A percentile compares a stretch with the other conserved stretches of the same genome.
Evolutionary conservation across 2,329 filamentous ascomycete genomes (phyloP).

Genomic region (Xylaria sp.): DNA sequence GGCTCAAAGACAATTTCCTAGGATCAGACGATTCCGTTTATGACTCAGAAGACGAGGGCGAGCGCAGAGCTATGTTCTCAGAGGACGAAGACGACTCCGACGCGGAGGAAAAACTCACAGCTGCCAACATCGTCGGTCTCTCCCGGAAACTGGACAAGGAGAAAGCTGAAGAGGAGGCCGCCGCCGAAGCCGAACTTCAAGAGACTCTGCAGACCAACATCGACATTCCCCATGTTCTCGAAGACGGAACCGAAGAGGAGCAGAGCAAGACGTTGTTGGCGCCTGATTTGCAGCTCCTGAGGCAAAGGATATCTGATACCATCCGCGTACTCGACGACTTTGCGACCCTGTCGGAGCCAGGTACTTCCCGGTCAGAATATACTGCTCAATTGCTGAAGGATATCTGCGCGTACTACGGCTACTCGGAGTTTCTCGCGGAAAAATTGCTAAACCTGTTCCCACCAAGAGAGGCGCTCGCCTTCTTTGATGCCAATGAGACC

Average conservation of each 20-base stretch:
- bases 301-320: conserved; percentile 89
- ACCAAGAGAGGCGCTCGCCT: conserved; percentile 87
- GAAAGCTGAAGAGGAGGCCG: conserved; percentile 77
- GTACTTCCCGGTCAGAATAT: conserved; percentile 86
- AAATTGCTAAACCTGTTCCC: conserved; percentile 94
- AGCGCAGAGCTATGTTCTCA: conserved; percentile 79
- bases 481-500: conserved; percentile 98
- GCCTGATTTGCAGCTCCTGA: conserved; percentile 87
- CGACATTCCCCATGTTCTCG: conserved; percentile 71
- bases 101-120: conserved; percentile 87
- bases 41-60: conserved; percentile 71
- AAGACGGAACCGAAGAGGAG: conserved; percentile 63
- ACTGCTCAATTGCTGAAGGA: conserved; percentile 85
- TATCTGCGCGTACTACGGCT: conserved; percentile 90
- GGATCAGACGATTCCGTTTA: conserved; percentile 66
- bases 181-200: conserved; percentile 83
- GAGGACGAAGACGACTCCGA: conserved; percentile 81
- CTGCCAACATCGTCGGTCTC: conserved; percentile 93
- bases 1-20: conserved; percentile 64
- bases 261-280: conserved; percentile 72
- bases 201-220: conserved; percentile 95
- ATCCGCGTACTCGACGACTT: conserved; percentile 92
- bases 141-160: conserved; percentile 83
- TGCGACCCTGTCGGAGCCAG: conserved; percentile 77
- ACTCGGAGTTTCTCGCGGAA: conserved; percentile 91